These are phyloP conservation scores for Trichomonas gallinae DNA, from an alignment of 208 protist species.

Conservation along the genomic window DNA sequence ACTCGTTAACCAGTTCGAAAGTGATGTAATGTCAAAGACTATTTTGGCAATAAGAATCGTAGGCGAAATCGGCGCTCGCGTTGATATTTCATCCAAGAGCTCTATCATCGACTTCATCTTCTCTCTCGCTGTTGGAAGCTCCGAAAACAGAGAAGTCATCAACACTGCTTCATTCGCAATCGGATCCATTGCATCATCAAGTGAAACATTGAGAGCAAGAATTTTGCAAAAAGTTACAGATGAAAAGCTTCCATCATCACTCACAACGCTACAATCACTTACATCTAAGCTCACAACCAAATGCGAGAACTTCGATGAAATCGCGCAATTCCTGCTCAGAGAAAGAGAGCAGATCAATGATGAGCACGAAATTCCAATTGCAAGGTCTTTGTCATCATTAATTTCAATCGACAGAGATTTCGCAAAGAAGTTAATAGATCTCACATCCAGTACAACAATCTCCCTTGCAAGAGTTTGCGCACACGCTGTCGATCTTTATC, in stretches of 20 bases:
- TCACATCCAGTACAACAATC: not conserved
- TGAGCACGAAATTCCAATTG: not conserved
- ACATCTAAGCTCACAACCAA: not conserved
- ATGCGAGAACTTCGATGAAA: not conserved
- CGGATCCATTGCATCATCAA: not conserved
- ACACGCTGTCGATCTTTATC: not conserved
- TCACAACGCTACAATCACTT: not conserved
- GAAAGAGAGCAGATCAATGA: not conserved
- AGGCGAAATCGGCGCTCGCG: not conserved
- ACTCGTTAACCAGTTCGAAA: not conserved
- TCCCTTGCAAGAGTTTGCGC: not conserved
- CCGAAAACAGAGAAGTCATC: not conserved
- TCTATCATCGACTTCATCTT: not conserved
- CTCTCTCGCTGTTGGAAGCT: not conserved
- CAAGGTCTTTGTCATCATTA: not conserved
- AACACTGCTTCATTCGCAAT: not conserved
- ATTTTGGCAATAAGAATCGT: not conserved
- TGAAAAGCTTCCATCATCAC: not conserved
- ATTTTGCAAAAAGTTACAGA: not conserved
- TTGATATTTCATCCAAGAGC: not conserved
- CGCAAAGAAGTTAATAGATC: not conserved
- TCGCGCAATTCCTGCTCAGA: not conserved
- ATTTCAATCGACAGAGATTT: not conserved
- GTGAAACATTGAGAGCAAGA: not conserved
- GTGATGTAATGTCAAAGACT: not conserved